Conservation (phyloP, 495 filamentous ascomycete species). For the Penicillium bovifimosum region DNA sequence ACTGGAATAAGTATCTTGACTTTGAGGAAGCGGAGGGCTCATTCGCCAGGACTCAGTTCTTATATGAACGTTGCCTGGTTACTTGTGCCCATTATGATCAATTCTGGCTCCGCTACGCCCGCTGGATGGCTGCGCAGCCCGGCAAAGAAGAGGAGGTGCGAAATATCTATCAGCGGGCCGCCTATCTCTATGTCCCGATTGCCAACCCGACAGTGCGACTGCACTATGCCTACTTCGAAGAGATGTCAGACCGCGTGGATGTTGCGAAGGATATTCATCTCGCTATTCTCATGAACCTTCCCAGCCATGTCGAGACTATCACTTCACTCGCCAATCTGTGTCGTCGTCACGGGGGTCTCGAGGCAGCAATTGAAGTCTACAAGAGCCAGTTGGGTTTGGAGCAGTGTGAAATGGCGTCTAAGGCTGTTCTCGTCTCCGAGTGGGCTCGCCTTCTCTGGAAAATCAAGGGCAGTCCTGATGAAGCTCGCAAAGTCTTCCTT, state of each 20-base stretch:
- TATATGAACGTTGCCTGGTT: constrained; percentile 92
- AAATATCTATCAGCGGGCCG: constrained; percentile 86
- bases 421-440: constrained; percentile 80
- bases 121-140: constrained; percentile 86
- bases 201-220: constrained; percentile 71
- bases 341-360: constrained; percentile 76
- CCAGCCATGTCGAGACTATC: constrained; percentile 83
- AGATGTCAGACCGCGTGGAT: constrained; percentile 67
- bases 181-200: constrained; percentile 79
- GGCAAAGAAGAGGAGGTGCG: constrained; percentile 87
- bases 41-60: constrained; percentile 65
- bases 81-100: constrained; percentile 93
- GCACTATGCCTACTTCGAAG: constrained; percentile 93
- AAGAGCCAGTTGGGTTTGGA: constrained; percentile 71
- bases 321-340: constrained; percentile 82
- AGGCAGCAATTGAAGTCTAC: constrained; percentile 82
- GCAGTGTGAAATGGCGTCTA: constrained; percentile 68
- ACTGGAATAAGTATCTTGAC: constrained; percentile 95
- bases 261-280: constrained; percentile 79
- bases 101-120: constrained; percentile 95
- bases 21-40: constrained; percentile 88
- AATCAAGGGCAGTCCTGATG: constrained; percentile 76
- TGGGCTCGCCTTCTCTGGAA: constrained; percentile 91
- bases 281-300: constrained; percentile 62
- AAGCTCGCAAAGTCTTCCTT: constrained; percentile 79